Evolutionary conservation across 306 rosid genomes (phyloP).

Genomic region (Quercus rubra): DNA sequence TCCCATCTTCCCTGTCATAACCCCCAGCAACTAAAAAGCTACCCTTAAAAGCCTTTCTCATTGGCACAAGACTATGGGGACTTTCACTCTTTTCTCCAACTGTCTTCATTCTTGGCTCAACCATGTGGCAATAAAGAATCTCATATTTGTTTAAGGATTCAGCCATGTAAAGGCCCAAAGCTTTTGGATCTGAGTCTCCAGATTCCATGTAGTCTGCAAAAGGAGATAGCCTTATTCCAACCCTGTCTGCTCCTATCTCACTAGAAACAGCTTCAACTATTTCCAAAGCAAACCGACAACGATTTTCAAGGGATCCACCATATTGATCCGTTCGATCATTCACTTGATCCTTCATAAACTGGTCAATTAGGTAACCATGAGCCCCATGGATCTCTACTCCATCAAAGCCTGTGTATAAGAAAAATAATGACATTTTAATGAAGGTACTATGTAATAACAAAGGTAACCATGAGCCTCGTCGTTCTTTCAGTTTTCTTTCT

Average conservation of each 20-base stretch:
- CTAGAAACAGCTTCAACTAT: constrained; percentile 46
- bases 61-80: constrained; percentile 34
- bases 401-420: constrained; percentile 52
- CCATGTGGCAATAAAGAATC: constrained; percentile 58
- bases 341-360: constrained; percentile 59
- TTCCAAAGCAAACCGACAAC: constrained; percentile 51
- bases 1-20: constrained; percentile 47
- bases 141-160: constrained; percentile 43
- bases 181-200: constrained; percentile 51
- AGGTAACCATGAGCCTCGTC: too few species aligned
- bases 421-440: too few species aligned
- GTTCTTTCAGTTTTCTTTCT: too few species aligned
- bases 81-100: constrained; percentile 14
- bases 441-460: too few species aligned
- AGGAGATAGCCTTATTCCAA: constrained; percentile 65
- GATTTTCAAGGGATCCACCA: constrained; percentile 69
- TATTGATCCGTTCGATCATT: constrained; percentile 61
- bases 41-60: constrained; percentile 67
- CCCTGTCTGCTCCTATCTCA: constrained; percentile 59
- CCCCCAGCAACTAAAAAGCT: constrained; percentile 58
- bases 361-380: constrained; percentile 61
- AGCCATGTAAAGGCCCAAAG: constrained; percentile 43
- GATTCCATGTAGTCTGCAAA: constrained; percentile 41
- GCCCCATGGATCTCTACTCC: constrained; percentile 78
- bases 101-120: constrained; percentile 57